phyloP scores from a whole-genome alignment of 148 eudicot genomes.

The Rheum nobile region DNA sequence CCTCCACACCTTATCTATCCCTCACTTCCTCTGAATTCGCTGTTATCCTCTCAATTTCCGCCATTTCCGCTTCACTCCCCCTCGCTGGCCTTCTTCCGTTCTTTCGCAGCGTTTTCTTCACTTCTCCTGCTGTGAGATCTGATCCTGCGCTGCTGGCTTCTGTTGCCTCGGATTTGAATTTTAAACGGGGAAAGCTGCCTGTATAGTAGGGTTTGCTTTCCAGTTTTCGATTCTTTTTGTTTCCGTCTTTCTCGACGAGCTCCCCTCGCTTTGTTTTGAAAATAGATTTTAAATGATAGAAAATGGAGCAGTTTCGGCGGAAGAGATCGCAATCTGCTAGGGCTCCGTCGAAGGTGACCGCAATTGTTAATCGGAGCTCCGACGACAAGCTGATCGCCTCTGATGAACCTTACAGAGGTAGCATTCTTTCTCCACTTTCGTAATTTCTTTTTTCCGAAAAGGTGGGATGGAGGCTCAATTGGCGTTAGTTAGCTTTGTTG shows the following conservation, averaged over 20 bases:
- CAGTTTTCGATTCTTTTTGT: background rate
- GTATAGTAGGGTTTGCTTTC: background rate
- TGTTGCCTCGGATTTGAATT: slow-evolving; percentile 10
- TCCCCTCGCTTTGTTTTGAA: background rate
- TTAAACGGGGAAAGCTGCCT: background rate
- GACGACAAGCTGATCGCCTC: background rate
- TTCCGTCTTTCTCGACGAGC: background rate
- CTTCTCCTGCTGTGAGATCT: background rate
- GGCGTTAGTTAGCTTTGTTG: background rate
- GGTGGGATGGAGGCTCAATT: background rate
- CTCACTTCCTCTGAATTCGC: background rate
- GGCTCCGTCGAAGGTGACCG: slow-evolving; percentile 25
- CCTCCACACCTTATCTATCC: background rate
- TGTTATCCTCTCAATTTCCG: background rate
- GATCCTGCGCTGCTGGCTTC: background rate
- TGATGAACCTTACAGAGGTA: slow-evolving; percentile 21
- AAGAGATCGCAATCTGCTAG: slow-evolving; percentile 19
- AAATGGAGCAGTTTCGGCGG: slow-evolving; percentile 46
- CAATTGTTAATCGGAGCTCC: slow-evolving; percentile 24
- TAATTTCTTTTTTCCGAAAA: background rate
- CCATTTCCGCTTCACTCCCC: background rate
- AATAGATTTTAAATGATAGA: slow-evolving; percentile 14
- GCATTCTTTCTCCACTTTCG: slow-evolving; percentile 5
- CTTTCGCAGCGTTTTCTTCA: background rate
- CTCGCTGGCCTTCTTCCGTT: background rate